phyloP scores from a whole-genome alignment of 2,329 filamentous ascomycete genomes.

The Pseudofabraea citricarpa region DNA sequence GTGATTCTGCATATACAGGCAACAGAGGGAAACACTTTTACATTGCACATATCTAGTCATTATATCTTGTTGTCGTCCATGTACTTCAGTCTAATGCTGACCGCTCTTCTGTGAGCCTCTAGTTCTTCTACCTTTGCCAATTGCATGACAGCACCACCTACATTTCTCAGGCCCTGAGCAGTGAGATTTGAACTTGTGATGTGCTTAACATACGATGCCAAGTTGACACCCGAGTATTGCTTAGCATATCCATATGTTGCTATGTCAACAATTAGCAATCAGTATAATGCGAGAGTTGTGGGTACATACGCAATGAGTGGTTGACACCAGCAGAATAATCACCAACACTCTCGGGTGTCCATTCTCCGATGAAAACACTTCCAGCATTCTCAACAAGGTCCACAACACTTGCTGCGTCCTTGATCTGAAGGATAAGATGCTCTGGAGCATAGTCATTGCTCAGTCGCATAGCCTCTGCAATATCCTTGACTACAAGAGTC shows the following conservation, averaged over 20 bases:
- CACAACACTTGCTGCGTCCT: conserved; percentile 69
- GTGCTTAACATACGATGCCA: conserved; percentile 95
- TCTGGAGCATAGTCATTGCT: conserved; percentile 96
- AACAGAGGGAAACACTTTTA: too few species aligned
- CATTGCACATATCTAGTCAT: too few species aligned
- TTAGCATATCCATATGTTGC: conserved; percentile 97
- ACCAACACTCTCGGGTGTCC: conserved; percentile 96
- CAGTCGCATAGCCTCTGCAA: conserved; percentile 70
- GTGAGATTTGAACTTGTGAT: conserved; percentile 94
- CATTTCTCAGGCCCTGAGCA: conserved; percentile 75
- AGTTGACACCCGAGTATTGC: conserved; percentile 96
- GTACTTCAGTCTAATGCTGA: conserved; percentile 56
- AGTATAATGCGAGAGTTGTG: conserved; percentile 1
- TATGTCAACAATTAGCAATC: conserved; percentile 30
- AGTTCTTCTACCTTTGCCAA: conserved; percentile 90
- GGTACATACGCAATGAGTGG: conserved; percentile 83
- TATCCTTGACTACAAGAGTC: conserved; percentile 68
- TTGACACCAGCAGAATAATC: conserved; percentile 98
- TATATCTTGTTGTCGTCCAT: conserved; percentile 28
- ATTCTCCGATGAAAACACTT: conserved; percentile 90
- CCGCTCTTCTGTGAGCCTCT: conserved; percentile 81
- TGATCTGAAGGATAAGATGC: conserved; percentile 88
- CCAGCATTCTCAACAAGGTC: conserved; percentile 87
- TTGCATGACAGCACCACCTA: conserved; percentile 89
- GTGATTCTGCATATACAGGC: too few species aligned